These are phyloP conservation scores for Gracilaria gracilis DNA, from an alignment of 23 red algal species.

Conservation along the genomic window DNA sequence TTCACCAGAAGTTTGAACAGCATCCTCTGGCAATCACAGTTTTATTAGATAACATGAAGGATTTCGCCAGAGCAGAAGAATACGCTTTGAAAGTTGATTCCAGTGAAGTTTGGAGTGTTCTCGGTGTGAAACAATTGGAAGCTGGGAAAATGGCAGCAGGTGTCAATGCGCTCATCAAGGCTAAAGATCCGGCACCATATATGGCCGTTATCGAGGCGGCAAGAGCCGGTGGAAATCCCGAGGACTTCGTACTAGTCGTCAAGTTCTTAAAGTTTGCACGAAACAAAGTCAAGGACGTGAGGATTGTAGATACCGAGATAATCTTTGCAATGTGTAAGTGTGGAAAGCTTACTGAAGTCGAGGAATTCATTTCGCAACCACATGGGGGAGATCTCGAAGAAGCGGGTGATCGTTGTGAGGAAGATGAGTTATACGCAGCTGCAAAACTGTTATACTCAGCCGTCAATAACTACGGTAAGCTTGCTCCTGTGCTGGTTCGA, in stretches of 20 bases:
- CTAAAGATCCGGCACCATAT: constrained; percentile 85
- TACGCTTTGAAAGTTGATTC: constrained; percentile 87
- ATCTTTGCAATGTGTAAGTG: constrained; percentile 91
- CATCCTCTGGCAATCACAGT: constrained; percentile 80
- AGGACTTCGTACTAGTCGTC: constrained; percentile 86
- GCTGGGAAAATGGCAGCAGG: constrained; percentile 83
- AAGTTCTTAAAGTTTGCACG: constrained; percentile 92
- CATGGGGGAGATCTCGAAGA: constrained; percentile 96
- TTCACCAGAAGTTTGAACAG: constrained; percentile 90
- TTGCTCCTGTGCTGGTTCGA: constrained; percentile 88
- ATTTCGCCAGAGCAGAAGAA: constrained; percentile 88
- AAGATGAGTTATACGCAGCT: constrained; percentile 83
- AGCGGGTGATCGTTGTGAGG: constrained; percentile 91
- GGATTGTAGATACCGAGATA: constrained; percentile 95
- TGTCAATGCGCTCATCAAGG: constrained; percentile 86
- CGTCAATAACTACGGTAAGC: constrained; percentile 90
- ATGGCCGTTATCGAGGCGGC: constrained; percentile 86
- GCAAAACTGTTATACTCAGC: constrained; percentile 90
- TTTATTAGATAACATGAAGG: constrained; percentile 82
- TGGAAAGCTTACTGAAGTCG: constrained; percentile 85
- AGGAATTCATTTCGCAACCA: constrained; percentile 92
- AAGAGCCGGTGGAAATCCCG: constrained; percentile 55
- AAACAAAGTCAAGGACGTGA: constrained; percentile 94
- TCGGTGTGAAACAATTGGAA: constrained; percentile 84
- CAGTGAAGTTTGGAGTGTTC: constrained; percentile 81